These are phyloP conservation scores for Phaffomyces antillensis DNA, from an alignment of 805 yeast genomes.

Conservation along the genomic window DNA sequence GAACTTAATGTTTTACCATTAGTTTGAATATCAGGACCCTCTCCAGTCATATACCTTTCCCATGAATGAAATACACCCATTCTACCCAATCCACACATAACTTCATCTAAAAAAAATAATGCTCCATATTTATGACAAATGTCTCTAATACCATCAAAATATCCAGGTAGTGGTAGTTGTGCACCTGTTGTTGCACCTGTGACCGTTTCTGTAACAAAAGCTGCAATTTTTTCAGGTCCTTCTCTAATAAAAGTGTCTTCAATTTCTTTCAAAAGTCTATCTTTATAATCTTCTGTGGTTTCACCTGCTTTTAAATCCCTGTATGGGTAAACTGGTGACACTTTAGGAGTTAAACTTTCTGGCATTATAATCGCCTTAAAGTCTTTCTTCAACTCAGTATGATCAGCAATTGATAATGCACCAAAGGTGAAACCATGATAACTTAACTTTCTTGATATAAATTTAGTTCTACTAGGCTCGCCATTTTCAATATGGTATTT, in stretches of 20 bases:
- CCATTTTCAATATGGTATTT: constrained; percentile 39
- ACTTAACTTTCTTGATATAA: constrained; percentile 37
- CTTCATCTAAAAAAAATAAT: constrained; percentile 44
- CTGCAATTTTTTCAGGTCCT: constrained; percentile 38
- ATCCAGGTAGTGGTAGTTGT: constrained; percentile 37
- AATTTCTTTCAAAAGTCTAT: constrained; percentile 32
- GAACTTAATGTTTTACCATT: constrained; percentile 43
- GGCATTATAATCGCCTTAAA: constrained; percentile 26
- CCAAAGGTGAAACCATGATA: constrained; percentile 46
- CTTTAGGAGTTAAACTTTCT: constrained; percentile 20
- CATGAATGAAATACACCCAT: constrained; percentile 41
- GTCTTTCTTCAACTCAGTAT: constrained; percentile 27
- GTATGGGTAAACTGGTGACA: constrained; percentile 25
- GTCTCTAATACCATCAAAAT: constrained; percentile 37
- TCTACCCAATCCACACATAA: constrained; percentile 51
- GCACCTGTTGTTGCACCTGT: constrained; percentile 42
- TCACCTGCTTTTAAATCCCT: constrained; percentile 24
- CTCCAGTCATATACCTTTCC: constrained; percentile 31
- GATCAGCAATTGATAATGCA: constrained; percentile 36
- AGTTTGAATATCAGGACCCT: constrained; percentile 41
- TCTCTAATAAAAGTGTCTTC: constrained; percentile 34
- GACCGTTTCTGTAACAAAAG: constrained; percentile 39
- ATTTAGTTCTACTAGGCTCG: constrained; percentile 33
- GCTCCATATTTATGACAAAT: constrained; percentile 46
- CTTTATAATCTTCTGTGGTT: constrained; percentile 33